Conservation (phyloP, 805 yeast species). For the Starmerella sirachaensis region DNA sequence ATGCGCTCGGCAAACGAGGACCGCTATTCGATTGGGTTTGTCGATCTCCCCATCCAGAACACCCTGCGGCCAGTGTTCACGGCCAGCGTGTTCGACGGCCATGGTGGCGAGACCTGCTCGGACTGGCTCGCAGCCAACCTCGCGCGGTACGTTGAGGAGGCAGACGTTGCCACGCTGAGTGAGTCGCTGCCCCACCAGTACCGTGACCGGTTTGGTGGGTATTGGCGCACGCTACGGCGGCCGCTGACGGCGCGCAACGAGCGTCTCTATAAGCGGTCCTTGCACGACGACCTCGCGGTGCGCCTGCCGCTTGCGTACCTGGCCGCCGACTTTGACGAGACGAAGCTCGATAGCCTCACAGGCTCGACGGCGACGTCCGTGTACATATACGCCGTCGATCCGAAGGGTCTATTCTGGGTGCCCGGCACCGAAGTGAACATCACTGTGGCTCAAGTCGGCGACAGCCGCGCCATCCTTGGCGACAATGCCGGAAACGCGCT, state of each 20-base stretch:
- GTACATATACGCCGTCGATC: slow-evolving; percentile 39
- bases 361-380: slow-evolving; percentile 72
- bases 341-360: slow-evolving; percentile 15
- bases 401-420: slow-evolving; percentile 39
- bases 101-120: slow-evolving; percentile 76
- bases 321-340: slow-evolving; percentile 50
- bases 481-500: slow-evolving; percentile 73
- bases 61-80: slow-evolving; percentile 40
- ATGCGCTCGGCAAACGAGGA: slow-evolving; percentile 76
- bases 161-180: slow-evolving; percentile 29
- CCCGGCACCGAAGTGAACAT: slow-evolving; percentile 54
- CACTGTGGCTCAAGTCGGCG: slow-evolving; percentile 84
- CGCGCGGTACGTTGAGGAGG: slow-evolving; percentile 40
- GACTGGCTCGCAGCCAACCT: slow-evolving; percentile 45
- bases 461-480: slow-evolving; percentile 75
- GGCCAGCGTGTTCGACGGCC: slow-evolving; percentile 82
- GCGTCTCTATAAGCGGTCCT: slow-evolving; percentile 34
- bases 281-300: slow-evolving; percentile 44
- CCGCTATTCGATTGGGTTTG: slow-evolving; percentile 51
- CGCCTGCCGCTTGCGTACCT: slow-evolving; percentile 56
- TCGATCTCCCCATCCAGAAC: slow-evolving; percentile 30
- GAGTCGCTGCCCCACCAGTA: slow-evolving; percentile 43
- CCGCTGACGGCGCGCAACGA: slow-evolving; percentile 5
- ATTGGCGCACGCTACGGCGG: slow-evolving; percentile 58
- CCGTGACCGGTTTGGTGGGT: slow-evolving; percentile 53